phyloP scores from a whole-genome alignment of 2,329 filamentous ascomycete species.

The Leptoxyphium fumago region DNA sequence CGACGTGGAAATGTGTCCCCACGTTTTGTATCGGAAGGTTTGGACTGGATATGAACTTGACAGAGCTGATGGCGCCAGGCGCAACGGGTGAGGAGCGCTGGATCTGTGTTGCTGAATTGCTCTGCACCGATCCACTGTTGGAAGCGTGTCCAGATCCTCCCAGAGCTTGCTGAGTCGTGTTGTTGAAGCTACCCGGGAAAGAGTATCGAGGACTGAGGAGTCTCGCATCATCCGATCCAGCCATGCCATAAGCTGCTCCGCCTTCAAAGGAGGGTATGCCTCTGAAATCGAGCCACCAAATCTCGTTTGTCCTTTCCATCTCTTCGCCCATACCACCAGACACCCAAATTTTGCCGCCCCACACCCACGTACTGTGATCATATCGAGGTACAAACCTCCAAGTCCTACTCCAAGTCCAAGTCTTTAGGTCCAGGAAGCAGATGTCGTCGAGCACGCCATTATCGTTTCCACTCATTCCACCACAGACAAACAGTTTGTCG shows the following conservation, averaged over 20 bases:
- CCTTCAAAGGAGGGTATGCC: constrained; percentile 62
- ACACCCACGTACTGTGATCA: constrained; percentile 90
- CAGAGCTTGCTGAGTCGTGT: constrained; percentile 16
- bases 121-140: constrained; percentile 48
- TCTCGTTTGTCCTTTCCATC: constrained; percentile 90
- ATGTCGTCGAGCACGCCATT: constrained; percentile 91
- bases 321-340: constrained; percentile 90
- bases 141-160: constrained; percentile 51
- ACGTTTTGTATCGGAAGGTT: constrained; percentile 78
- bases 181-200: constrained; percentile 6
- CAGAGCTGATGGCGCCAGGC: constrained; percentile 74
- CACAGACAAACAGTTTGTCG: constrained; percentile 90
- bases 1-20: constrained; percentile 89
- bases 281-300: constrained; percentile 95
- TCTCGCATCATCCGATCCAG: constrained; percentile 19
- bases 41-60: constrained; percentile 78
- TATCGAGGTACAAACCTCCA: constrained; percentile 94
- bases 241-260: constrained; percentile 16
- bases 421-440: constrained; percentile 91
- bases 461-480: constrained; percentile 86
- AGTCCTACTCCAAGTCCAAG: constrained; percentile 89
- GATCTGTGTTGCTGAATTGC: constrained; percentile 30
- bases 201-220: constrained; percentile 16
- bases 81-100: constrained; percentile 41
- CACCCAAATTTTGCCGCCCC: constrained; percentile 85